Conservation (phyloP, 495 filamentous ascomycete species). For the Penicillium arizonense region DNA sequence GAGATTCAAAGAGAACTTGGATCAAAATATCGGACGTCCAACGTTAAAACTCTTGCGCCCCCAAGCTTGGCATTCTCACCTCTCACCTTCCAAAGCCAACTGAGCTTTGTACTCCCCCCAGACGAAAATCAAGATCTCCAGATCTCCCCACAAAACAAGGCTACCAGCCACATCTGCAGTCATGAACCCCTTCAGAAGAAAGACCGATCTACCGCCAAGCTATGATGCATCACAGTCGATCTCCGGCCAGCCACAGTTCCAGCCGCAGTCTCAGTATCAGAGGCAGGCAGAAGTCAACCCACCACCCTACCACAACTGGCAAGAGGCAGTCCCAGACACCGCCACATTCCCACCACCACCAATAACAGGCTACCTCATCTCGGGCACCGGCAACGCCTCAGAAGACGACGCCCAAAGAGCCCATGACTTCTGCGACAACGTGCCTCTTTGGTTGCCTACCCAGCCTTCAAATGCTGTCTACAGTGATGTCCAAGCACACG, state of each 20-base stretch:
- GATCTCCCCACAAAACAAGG: constrained; percentile 1
- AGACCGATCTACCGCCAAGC: constrained; percentile 29
- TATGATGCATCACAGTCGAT: constrained; percentile 22
- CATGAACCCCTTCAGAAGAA: background rate
- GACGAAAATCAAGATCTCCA: background rate
- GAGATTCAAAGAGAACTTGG: too few species aligned
- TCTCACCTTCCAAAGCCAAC: background rate
- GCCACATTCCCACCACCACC: constrained; percentile 82
- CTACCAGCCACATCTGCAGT: background rate
- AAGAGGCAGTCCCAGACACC: constrained; percentile 73
- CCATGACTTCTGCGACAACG: constrained; percentile 63
- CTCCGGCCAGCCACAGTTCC: constrained; percentile 1
- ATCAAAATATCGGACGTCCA: too few species aligned
- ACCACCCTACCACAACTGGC: constrained; percentile 76
- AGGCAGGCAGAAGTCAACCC: constrained; percentile 28
- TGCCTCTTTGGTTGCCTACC: constrained; percentile 62
- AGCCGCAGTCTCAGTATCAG: background rate
- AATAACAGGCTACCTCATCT: constrained; percentile 60
- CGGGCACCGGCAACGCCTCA: constrained; percentile 73
- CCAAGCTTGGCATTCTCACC: background rate
- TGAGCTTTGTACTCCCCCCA: background rate
- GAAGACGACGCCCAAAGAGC: constrained; percentile 67
- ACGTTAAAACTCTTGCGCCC: background rate
- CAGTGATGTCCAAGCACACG: constrained; percentile 37
- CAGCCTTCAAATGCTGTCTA: constrained; percentile 40